phyloP scores from a whole-genome alignment of 83 land plant genomes.

The Thuja plicata region DNA sequence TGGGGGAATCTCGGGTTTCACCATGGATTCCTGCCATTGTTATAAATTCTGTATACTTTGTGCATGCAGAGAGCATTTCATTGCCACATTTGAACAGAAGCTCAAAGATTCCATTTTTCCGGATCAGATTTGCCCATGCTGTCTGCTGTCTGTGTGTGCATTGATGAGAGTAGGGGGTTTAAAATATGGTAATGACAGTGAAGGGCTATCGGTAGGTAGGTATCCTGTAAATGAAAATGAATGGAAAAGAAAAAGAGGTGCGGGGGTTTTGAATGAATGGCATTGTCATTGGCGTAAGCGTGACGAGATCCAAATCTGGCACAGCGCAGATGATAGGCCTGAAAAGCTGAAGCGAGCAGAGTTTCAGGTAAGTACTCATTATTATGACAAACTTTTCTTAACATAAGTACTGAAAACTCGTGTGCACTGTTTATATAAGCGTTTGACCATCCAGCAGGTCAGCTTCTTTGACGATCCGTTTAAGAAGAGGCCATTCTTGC shows the following conservation, averaged over 20 bases:
- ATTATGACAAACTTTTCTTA: neutral
- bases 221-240: no score
- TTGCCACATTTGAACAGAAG: constrained; percentile 7
- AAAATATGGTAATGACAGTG: neutral
- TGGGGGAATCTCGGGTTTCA: neutral
- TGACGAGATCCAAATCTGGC: constrained; percentile 11
- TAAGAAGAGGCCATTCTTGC: neutral
- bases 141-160: neutral
- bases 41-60: neutral
- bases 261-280: neutral
- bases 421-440: neutral
- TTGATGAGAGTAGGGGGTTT: neutral
- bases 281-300: neutral
- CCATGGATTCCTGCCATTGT: neutral
- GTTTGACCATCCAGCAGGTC: neutral
- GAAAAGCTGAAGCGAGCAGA: neutral
- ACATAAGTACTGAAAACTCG: constrained; percentile 4
- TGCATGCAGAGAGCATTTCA: no score
- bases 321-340: neutral
- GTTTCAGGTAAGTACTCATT: neutral
- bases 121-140: neutral
- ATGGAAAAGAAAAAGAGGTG: no score
- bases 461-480: neutral
- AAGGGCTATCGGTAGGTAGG: neutral
- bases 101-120: constrained; percentile 2